Evolutionary conservation across 2,329 filamentous ascomycete genomes (phyloP), one percentile per base, ranked within the genome.

Genomic region (Diplodia seriata): DNA sequence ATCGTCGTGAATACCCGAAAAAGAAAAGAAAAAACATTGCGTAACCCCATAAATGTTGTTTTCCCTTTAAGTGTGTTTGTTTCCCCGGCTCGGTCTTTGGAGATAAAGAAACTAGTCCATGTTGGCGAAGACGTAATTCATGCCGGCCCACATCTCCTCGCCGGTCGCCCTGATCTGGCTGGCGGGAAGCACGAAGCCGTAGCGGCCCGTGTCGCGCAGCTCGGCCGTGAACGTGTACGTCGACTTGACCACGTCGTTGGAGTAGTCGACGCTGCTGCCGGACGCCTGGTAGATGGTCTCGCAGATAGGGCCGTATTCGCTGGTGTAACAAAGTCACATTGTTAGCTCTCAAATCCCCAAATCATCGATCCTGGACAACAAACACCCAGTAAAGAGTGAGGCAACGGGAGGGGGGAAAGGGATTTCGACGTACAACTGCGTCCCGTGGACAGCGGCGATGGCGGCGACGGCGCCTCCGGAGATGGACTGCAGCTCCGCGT

Each of bases 261-360:
- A 78, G 55, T 83, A 84, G 69, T 85, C 83, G 3, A 81, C 76
- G 26, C 78, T 80, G 55, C 76, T 77, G 11, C 83, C 83, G 14
- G 79, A 80, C 2, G 86, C 85, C 70, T 85, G 81, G 76, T 90
- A 90, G 70, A 90, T 87, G 36, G 86, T 89, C 51, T 77, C 78
- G 76, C 88, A 90, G 70, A 87, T 84, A 0, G 83, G 82, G 0
- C 84, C 84, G 47, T 51, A 63, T 20, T 63, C 59, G n/a, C 57
- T 61, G 38, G 38, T 6, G n/a, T 18, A 31, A 23, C 74, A n/a
- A 7, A 31, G 5, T 54, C 8, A 20, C 8, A 20, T 14, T 20
- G 12, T 29, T 29, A 6, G 11, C 50, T 53, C 18, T 8, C 26
- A 15, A 29, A 9, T n/a, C 26, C 26, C 26, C 26, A 4, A 26